A percentile compares a stretch with the other conserved stretches of the same genome.
Conservation (phyloP, 192 early-diverging fungal genomes). For the Coemansia asiatica region DNA sequence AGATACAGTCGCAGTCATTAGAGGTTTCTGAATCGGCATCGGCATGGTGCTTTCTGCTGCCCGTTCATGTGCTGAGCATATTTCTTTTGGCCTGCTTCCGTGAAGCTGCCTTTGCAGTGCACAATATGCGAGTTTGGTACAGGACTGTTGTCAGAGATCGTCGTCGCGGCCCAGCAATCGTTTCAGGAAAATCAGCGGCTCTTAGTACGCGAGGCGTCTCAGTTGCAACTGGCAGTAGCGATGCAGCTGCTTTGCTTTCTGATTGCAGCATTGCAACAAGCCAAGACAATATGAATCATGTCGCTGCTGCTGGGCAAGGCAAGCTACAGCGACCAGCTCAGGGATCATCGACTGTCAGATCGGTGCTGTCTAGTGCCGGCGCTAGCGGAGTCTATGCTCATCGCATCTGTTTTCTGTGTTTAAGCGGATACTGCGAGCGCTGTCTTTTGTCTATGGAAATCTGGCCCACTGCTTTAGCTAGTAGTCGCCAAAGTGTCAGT, state of each 20-base stretch:
- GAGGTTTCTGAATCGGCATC: not conserved
- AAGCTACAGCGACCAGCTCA: not conserved
- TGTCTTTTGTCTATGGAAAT: constrained; percentile 50
- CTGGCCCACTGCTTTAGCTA: constrained; percentile 33
- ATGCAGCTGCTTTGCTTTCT: not conserved
- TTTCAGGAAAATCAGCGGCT: constrained; percentile 5
- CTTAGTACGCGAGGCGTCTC: constrained; percentile 1
- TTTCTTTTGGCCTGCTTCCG: constrained; percentile 20
- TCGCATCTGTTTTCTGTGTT: constrained; percentile 49
- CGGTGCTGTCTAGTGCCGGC: not conserved
- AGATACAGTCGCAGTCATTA: not conserved
- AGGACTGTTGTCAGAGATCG: constrained; percentile 38
- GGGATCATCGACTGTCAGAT: not conserved
- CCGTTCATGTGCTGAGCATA: constrained; percentile 25
- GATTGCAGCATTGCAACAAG: not conserved
- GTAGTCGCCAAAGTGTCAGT: not conserved
- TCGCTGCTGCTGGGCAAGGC: not conserved
- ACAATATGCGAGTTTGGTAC: constrained; percentile 47
- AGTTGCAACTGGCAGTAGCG: not conserved
- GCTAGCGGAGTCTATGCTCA: constrained; percentile 27
- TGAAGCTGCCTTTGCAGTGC: constrained; percentile 29
- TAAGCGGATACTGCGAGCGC: constrained; percentile 47
- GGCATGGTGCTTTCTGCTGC: constrained; percentile 9
- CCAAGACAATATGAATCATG: too few relatives aligned
- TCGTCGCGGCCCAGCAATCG: constrained; percentile 24